Evolutionary conservation across 2,329 filamentous ascomycete species (phyloP).

Genomic region (Beauveria scarabaeidicola): DNA sequence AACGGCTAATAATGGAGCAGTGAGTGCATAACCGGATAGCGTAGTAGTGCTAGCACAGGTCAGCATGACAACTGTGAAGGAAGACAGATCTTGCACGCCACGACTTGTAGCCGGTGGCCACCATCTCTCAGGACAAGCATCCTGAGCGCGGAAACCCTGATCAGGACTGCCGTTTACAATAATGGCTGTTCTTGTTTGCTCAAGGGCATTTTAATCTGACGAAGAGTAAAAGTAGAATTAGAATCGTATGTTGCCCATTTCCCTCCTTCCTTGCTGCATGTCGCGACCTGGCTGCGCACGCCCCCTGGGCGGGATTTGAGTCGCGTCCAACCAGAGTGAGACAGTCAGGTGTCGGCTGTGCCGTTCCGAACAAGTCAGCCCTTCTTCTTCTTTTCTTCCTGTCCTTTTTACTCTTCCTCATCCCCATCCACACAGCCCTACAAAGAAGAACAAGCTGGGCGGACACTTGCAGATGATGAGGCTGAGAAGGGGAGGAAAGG

Average conservation of each 20-base stretch:
- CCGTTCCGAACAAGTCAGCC: not conserved
- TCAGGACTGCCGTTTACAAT: not conserved
- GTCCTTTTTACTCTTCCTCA: too few species aligned
- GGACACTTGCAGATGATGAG: too few species aligned
- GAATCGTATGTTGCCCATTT: not conserved
- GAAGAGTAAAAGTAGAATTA: not conserved
- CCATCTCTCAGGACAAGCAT: not conserved
- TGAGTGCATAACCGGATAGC: not conserved
- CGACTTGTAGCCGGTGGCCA: not conserved
- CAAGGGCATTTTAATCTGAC: not conserved
- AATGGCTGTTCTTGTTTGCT: not conserved
- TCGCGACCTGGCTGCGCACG: not conserved
- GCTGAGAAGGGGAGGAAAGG: too few species aligned
- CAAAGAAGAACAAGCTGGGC: too few species aligned
- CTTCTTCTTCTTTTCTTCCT: too few species aligned
- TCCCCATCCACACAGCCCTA: too few species aligned
- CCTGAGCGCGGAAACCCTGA: not conserved
- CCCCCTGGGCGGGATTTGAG: not conserved
- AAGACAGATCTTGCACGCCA: constrained; percentile 1
- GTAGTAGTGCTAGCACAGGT: not conserved
- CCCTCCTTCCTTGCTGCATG: not conserved
- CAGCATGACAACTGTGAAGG: not conserved
- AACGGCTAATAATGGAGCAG: constrained; percentile 1
- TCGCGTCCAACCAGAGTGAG: not conserved
- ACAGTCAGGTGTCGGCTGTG: not conserved